phyloP scores from a whole-genome alignment of 75 land plant species.

The Picea sitchensis region DNA sequence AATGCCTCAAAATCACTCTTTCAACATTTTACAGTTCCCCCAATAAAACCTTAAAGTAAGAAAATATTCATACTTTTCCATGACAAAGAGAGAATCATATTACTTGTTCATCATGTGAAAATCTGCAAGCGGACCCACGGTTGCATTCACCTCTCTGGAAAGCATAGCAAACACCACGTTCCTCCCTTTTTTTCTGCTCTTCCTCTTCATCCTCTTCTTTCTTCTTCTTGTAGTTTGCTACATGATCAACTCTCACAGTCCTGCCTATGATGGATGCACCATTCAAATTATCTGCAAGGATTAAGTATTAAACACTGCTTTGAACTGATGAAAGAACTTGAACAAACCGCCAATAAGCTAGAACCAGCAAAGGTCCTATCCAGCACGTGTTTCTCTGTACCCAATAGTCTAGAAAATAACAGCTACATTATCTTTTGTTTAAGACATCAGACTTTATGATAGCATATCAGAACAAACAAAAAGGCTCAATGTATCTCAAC shows the following conservation, averaged over 20 bases:
- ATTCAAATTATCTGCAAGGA: slow-evolving; percentile 81
- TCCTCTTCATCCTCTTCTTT: slow-evolving; percentile 92
- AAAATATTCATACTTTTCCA: too few relatives aligned
- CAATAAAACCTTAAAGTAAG: too few relatives aligned
- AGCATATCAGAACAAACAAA: background rate
- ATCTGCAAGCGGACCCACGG: slow-evolving; percentile 85
- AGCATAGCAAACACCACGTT: slow-evolving; percentile 81
- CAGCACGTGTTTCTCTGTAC: background rate
- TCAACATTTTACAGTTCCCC: too few relatives aligned
- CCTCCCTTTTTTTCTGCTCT: slow-evolving; percentile 73
- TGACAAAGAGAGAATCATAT: background rate
- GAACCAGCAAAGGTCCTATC: background rate
- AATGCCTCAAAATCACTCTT: too few relatives aligned
- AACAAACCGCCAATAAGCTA: background rate
- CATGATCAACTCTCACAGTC: slow-evolving; percentile 90
- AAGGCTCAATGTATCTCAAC: background rate
- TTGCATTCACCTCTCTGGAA: slow-evolving; percentile 93
- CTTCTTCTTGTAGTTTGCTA: slow-evolving; percentile 81
- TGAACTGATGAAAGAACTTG: background rate
- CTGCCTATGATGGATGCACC: slow-evolving; percentile 80
- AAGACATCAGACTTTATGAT: background rate
- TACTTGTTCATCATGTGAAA: slow-evolving; percentile 95
- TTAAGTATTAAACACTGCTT: background rate
- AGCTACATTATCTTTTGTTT: background rate
- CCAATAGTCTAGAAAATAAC: background rate